Conservation (phyloP, 129 eudicot species). For the Lonicera japonica region DNA sequence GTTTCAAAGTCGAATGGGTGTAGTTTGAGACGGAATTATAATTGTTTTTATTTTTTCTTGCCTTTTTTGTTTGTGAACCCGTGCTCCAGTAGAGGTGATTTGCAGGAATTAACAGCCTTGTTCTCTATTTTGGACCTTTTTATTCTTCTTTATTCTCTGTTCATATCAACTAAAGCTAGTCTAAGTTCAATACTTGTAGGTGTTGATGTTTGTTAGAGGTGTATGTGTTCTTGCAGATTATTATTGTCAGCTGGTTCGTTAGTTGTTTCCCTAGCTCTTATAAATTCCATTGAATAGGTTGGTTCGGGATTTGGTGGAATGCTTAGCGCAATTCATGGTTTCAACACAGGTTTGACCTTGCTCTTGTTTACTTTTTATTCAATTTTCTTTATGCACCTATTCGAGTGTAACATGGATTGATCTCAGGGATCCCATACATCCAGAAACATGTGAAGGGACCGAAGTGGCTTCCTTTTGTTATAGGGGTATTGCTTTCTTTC, state of each 20-base stretch:
- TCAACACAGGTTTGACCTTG: constrained; percentile 50
- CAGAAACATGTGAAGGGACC: constrained; percentile 87
- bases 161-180: too few relatives aligned
- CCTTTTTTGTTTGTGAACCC: too few relatives aligned
- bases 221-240: neutral
- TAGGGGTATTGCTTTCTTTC: constrained; percentile 57
- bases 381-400: neutral
- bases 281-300: constrained; percentile 36
- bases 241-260: neutral
- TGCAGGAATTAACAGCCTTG: too few relatives aligned
- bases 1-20: too few relatives aligned
- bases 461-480: constrained; percentile 86
- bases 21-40: too few relatives aligned
- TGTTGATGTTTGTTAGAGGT: too few relatives aligned
- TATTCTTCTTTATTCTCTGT: too few relatives aligned
- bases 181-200: too few relatives aligned
- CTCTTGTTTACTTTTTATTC: neutral
- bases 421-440: constrained; percentile 74
- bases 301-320: constrained; percentile 87
- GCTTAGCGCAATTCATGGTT: constrained; percentile 85
- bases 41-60: too few relatives aligned
- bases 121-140: too few relatives aligned
- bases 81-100: too few relatives aligned
- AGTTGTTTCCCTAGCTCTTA: neutral
- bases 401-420: constrained; percentile 7